phyloP scores from a whole-genome alignment of 1,139 yeast genomes.

The Sugiyamaella sp. region DNA sequence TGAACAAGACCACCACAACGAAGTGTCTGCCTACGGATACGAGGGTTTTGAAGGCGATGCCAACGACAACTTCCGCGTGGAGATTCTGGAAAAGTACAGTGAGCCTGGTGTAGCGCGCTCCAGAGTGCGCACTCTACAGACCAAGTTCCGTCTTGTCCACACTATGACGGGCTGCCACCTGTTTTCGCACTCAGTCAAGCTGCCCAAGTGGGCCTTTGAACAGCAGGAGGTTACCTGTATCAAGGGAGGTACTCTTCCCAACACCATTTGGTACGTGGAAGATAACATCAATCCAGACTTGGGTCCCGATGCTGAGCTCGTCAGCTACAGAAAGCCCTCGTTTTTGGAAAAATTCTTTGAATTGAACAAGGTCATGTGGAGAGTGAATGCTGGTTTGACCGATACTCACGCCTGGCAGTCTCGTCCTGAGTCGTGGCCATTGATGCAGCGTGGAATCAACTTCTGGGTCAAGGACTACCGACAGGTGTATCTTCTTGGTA shows the following conservation, averaged over 20 bases:
- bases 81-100: constrained; percentile 68
- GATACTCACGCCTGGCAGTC: constrained; percentile 89
- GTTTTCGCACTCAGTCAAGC: constrained; percentile 81
- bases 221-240: constrained; percentile 98
- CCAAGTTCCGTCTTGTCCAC: constrained; percentile 85
- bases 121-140: constrained; percentile 73
- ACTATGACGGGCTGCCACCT: constrained; percentile 88
- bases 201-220: constrained; percentile 95
- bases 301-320: constrained; percentile 50
- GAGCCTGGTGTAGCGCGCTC: constrained; percentile 60
- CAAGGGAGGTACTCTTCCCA: constrained; percentile 70
- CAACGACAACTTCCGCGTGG: constrained; percentile 92
- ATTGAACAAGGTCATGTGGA: constrained; percentile 90
- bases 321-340: constrained; percentile 63
- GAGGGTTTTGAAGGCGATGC: constrained; percentile 93
- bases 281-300: constrained; percentile 54
- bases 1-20: constrained; percentile 95
- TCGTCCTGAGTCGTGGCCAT: constrained; percentile 86
- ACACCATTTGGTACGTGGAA: constrained; percentile 89
- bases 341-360: constrained; percentile 75
- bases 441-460: constrained; percentile 86
- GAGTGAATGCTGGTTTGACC: constrained; percentile 79
- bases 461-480: constrained; percentile 83
- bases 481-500: constrained; percentile 88
- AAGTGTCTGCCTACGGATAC: constrained; percentile 88